These are phyloP conservation scores for Quercus dentata DNA, from an alignment of 306 rosid species.

Conservation along the genomic window DNA sequence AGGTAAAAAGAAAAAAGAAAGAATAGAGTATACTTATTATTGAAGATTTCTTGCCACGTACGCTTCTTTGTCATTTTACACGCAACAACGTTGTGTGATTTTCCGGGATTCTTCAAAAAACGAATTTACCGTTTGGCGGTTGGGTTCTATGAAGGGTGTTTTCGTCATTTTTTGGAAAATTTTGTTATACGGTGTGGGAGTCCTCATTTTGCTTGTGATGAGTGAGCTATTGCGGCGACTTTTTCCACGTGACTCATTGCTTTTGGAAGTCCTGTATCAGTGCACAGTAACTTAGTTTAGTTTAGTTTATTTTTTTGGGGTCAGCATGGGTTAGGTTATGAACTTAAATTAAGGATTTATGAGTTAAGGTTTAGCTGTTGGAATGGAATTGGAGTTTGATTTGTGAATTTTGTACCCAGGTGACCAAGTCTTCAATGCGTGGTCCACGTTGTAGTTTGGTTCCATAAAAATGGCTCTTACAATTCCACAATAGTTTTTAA, in stretches of 20 bases:
- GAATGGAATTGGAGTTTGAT: too few relatives aligned
- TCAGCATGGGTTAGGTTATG: too few relatives aligned
- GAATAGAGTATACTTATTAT: not conserved
- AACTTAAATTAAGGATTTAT: too few relatives aligned
- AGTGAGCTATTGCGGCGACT: not conserved
- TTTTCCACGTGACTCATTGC: not conserved
- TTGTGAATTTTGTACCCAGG: too few relatives aligned
- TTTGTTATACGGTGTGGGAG: not conserved
- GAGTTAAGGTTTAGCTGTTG: too few relatives aligned
- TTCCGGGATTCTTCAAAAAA: slow-evolving; percentile 24
- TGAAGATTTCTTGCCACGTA: slow-evolving; percentile 49
- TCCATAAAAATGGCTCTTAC: too few relatives aligned
- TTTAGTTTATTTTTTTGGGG: too few relatives aligned
- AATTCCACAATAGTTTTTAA: too few relatives aligned
- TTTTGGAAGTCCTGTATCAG: not conserved
- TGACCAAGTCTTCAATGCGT: too few relatives aligned
- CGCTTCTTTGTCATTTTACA: slow-evolving; percentile 41
- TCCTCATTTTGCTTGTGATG: not conserved
- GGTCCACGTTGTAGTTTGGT: too few relatives aligned
- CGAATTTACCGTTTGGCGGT: slow-evolving; percentile 42
- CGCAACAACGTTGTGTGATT: slow-evolving; percentile 21
- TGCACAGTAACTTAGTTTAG: not conserved
- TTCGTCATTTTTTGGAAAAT: slow-evolving; percentile 1
- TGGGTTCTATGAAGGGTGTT: slow-evolving; percentile 13
- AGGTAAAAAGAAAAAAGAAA: not conserved